Evolutionary conservation across 2,329 filamentous ascomycete genomes (phyloP).

Genomic region (Lasiodiplodia sp.): DNA sequence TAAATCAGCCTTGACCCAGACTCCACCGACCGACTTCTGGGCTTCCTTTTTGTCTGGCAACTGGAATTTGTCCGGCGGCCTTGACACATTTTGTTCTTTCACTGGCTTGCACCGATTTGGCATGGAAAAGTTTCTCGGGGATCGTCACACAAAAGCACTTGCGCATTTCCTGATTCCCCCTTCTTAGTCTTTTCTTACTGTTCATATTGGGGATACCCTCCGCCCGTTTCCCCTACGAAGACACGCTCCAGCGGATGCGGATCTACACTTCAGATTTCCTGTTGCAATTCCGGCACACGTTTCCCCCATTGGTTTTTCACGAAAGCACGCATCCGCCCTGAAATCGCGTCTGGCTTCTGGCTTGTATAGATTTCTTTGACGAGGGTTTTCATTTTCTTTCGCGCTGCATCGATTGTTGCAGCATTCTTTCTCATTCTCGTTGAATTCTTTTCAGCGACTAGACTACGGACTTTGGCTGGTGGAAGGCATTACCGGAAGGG

Average conservation of each 20-base stretch:
- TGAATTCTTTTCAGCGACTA: conserved; percentile 29
- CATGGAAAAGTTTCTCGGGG: conserved; percentile 28
- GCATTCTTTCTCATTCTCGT: conserved; percentile 20
- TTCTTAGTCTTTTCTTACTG: conserved; percentile 21
- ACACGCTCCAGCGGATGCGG: conserved; percentile 30
- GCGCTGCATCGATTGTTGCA: conserved; percentile 16
- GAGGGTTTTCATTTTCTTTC: conserved; percentile 21
- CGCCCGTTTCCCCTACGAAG: conserved; percentile 28
- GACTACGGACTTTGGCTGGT: conserved; percentile 28
- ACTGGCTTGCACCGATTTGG: conserved; percentile 28
- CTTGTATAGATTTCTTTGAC: conserved; percentile 30
- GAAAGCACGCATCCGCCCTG: conserved; percentile 27
- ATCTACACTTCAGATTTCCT: conserved; percentile 27
- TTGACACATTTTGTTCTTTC: conserved; percentile 9
- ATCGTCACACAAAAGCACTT: conserved; percentile 29
- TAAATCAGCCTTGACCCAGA: conserved; percentile 29
- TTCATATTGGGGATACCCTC: conserved; percentile 25
- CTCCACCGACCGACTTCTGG: conserved; percentile 3
- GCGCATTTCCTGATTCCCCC: conserved; percentile 26
- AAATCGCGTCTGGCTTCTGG: conserved; percentile 26
- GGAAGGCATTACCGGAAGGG: conserved; percentile 23
- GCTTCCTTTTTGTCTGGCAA: conserved; percentile 18
- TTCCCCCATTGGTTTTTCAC: conserved; percentile 28
- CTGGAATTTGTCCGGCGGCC: neutral
- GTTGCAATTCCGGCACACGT: conserved; percentile 16